These are phyloP conservation scores for Endoconidiophora laricicola DNA, from an alignment of 2,329 filamentous ascomycete genomes.

Conservation along the genomic window DNA sequence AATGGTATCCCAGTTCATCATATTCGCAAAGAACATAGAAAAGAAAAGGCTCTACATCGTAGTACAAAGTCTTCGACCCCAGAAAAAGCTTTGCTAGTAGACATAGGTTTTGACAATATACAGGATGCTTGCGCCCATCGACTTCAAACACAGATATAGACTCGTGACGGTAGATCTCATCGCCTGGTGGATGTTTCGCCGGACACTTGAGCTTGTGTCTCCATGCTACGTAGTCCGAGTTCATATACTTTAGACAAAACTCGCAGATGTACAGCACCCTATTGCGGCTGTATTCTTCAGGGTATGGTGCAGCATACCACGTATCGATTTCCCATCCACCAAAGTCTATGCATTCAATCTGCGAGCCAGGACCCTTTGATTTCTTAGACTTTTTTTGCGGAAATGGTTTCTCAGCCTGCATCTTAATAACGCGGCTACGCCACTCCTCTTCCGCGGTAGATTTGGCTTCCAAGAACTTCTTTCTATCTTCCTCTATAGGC, in stretches of 20 bases:
- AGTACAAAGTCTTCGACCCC: constrained; percentile 96
- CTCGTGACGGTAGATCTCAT: constrained; percentile 89
- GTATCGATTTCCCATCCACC: constrained; percentile 96
- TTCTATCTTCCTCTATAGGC: constrained; percentile 62
- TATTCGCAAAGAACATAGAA: constrained; percentile 97
- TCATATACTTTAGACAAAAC: constrained; percentile 99
- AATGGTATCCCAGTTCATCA: constrained; percentile 80
- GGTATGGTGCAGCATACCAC: constrained; percentile 96
- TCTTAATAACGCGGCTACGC: constrained; percentile 45
- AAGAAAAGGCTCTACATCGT: constrained; percentile 90
- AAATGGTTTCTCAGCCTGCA: constrained; percentile 47
- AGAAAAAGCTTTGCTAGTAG: constrained; percentile 90
- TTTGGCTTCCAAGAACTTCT: constrained; percentile 76
- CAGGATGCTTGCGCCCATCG: constrained; percentile 87
- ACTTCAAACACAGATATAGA: constrained; percentile 95
- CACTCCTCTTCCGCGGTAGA: constrained; percentile 85
- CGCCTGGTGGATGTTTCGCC: constrained; percentile 88
- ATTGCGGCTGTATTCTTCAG: constrained; percentile 94
- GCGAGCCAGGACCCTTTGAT: constrained; percentile 69
- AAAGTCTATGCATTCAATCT: constrained; percentile 98
- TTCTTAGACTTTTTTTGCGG: constrained; percentile 54
- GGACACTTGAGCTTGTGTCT: constrained; percentile 94
- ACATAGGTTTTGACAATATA: constrained; percentile 98
- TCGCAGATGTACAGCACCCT: constrained; percentile 97
- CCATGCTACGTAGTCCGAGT: constrained; percentile 96